Evolutionary conservation across 2,329 filamentous ascomycete species (phyloP).

Genomic region (Penicillium sp.): DNA sequence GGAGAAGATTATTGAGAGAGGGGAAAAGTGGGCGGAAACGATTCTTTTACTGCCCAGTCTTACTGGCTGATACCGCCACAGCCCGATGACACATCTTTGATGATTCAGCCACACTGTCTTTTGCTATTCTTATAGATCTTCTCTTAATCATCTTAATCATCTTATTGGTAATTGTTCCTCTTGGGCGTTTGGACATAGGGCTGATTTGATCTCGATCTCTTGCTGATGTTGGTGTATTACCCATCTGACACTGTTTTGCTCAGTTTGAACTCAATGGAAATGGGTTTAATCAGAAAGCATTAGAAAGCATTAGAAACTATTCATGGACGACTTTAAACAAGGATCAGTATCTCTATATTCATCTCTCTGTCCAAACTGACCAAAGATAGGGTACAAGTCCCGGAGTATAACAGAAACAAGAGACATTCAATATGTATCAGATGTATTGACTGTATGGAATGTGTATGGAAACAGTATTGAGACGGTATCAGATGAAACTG

Average conservation of each 20-base stretch:
- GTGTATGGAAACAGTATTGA: neutral
- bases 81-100: slow-evolving; percentile 18
- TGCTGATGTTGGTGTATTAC: too few relatives aligned
- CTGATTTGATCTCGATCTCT: too few relatives aligned
- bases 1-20: slow-evolving; percentile 27
- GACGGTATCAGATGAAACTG: slow-evolving; percentile 3
- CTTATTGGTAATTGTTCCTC: too few relatives aligned
- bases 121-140: neutral
- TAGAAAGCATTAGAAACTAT: too few relatives aligned
- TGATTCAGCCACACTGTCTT: slow-evolving; percentile 1
- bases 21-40: slow-evolving; percentile 20
- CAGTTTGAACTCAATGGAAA: too few relatives aligned
- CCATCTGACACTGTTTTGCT: too few relatives aligned
- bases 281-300: too few relatives aligned
- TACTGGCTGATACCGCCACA: slow-evolving; percentile 25
- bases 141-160: neutral
- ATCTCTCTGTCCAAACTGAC: neutral
- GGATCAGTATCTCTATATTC: neutral
- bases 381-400: too few relatives aligned
- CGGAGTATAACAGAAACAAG: neutral
- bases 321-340: too few relatives aligned
- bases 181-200: too few relatives aligned
- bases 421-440: neutral
- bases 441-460: slow-evolving; percentile 2
- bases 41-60: slow-evolving; percentile 11